phyloP scores from a whole-genome alignment of 306 rosid genomes.

The Castanea mollissima region DNA sequence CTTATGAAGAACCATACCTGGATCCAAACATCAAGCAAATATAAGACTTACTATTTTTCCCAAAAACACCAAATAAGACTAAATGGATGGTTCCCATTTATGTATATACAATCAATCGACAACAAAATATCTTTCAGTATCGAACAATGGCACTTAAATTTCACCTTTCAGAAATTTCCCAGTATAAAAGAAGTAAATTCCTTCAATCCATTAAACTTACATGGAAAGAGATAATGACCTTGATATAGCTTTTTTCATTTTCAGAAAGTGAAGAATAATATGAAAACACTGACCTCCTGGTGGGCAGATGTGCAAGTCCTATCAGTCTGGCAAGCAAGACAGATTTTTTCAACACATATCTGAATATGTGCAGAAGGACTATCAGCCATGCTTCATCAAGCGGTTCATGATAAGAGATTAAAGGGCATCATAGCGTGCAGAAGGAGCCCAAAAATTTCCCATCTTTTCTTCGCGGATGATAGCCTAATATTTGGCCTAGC shows the following conservation, averaged over 20 bases:
- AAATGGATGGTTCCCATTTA: neutral
- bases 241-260: neutral
- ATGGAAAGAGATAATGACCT: neutral
- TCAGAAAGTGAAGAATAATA: neutral
- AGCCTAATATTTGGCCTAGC: too few species aligned
- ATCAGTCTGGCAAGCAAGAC: slow-evolving; percentile 60
- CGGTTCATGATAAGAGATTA: too few species aligned
- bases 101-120: neutral
- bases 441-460: too few species aligned
- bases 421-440: too few species aligned
- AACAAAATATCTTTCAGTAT: neutral
- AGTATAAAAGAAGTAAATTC: too few species aligned
- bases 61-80: neutral
- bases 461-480: too few species aligned
- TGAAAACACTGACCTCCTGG: slow-evolving; percentile 39
- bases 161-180: too few species aligned
- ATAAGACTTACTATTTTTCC: neutral
- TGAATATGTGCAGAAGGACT: neutral
- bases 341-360: slow-evolving; percentile 59
- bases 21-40: neutral
- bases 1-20: neutral
- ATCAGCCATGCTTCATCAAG: too few species aligned
- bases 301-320: slow-evolving; percentile 52
- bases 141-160: too few species aligned
- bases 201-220: too few species aligned